A percentile compares a stretch with the other conserved stretches of the same genome.
These are phyloP conservation scores for Pichia pseudocactophila DNA, from an alignment of 805 yeast species.

Conservation along the genomic window DNA sequence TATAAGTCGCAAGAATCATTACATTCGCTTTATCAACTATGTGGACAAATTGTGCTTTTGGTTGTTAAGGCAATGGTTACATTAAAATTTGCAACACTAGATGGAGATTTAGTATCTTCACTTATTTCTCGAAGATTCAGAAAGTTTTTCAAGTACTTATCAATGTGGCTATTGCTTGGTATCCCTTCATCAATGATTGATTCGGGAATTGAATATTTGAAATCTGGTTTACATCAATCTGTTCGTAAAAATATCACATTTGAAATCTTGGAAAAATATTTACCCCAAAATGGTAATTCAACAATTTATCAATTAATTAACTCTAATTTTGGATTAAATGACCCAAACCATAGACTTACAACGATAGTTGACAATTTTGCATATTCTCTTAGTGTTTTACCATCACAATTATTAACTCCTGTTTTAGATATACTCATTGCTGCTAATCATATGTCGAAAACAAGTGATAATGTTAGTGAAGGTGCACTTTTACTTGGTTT, in stretches of 20 bases:
- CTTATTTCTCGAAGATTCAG: conserved; percentile 63
- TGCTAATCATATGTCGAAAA: conserved; percentile 62
- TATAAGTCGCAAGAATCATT: conserved; percentile 9
- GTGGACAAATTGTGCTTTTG: conserved; percentile 49
- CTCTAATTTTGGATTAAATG: conserved; percentile 26
- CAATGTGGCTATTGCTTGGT: conserved; percentile 77
- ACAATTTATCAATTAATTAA: conserved; percentile 68
- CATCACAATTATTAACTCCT: conserved; percentile 80
- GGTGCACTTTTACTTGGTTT: conserved; percentile 72
- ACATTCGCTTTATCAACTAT: conserved; percentile 24
- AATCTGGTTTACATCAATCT: conserved; percentile 45
- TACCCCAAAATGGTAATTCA: conserved; percentile 61
- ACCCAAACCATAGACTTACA: conserved; percentile 79
- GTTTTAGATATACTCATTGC: conserved; percentile 69
- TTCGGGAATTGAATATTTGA: conserved; percentile 55
- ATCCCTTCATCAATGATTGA: conserved; percentile 79
- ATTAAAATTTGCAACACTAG: conserved; percentile 75
- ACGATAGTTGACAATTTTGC: conserved; percentile 72
- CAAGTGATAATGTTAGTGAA: conserved; percentile 65
- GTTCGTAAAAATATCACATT: conserved; percentile 60
- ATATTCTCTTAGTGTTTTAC: conserved; percentile 59
- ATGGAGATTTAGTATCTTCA: conserved; percentile 77
- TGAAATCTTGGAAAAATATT: conserved; percentile 56
- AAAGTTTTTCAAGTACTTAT: conserved; percentile 51
- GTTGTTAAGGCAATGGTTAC: conserved; percentile 65